Conservation (phyloP, 352 stramenopile genomes). For the Phytophthora agathidicida region DNA sequence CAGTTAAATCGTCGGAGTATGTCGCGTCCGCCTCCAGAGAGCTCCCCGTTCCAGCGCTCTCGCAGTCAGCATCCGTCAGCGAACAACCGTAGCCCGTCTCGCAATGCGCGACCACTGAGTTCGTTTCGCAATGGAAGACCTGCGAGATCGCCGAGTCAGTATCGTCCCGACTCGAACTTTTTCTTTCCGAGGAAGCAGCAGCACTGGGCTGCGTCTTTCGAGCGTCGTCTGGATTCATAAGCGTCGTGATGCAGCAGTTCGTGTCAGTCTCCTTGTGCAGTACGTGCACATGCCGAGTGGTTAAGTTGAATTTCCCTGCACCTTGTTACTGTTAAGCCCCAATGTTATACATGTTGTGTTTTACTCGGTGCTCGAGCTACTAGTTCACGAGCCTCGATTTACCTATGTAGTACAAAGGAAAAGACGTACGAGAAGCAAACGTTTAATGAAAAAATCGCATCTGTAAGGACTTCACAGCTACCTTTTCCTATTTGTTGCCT, state of each 20-base stretch:
- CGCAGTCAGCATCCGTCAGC: neutral
- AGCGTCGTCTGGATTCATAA: neutral
- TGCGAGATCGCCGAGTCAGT: neutral
- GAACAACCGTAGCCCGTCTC: neutral
- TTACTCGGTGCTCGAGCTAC: no score
- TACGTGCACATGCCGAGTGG: no score
- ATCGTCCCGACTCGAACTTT: neutral
- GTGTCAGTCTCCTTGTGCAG: no score
- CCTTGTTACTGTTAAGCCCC: no score
- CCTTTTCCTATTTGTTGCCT: neutral
- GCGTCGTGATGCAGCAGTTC: no score
- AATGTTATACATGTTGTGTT: no score
- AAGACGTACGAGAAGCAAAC: no score
- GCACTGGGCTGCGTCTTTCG: neutral
- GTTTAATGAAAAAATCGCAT: no score
- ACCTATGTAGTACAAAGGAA: no score
- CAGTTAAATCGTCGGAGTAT: neutral
- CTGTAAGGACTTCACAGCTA: no score
- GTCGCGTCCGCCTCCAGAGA: neutral
- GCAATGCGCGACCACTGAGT: neutral
- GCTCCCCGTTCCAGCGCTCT: neutral
- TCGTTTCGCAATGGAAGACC: neutral
- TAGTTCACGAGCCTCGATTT: no score
- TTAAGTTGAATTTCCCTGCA: no score
- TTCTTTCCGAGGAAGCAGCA: conserved; percentile 1